Percentiles rank a stretch among this genome's conserved stretches.
Evolutionary conservation across 2,329 filamentous ascomycete species (phyloP).

Genomic region (Hymenoscyphus infarciens): DNA sequence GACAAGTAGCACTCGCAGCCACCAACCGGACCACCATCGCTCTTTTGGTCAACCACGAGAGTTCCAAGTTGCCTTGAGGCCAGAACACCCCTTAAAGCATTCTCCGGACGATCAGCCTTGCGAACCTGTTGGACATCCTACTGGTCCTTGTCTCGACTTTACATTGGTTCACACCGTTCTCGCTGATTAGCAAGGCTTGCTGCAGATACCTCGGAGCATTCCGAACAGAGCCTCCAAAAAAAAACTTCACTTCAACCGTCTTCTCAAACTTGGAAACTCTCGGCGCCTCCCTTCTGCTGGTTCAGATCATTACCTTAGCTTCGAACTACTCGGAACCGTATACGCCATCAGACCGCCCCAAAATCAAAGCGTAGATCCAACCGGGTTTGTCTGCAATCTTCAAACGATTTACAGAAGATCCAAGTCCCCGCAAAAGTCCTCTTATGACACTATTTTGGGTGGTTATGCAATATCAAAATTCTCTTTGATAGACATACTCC

Average conservation of each 20-base stretch:
- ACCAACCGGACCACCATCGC: slow-evolving; percentile 6
- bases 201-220: slow-evolving; percentile 22
- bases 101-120: slow-evolving; percentile 17
- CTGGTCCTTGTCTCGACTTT: slow-evolving; percentile 17
- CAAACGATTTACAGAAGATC: slow-evolving; percentile 20
- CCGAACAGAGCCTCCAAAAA: slow-evolving; percentile 24
- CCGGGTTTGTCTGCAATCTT: slow-evolving; percentile 17
- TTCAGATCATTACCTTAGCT: slow-evolving; percentile 14
- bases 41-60: slow-evolving; percentile 1
- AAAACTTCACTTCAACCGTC: slow-evolving; percentile 10
- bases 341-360: slow-evolving; percentile 17
- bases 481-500: slow-evolving; percentile 11
- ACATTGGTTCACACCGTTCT: slow-evolving; percentile 13
- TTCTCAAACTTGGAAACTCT: slow-evolving; percentile 16
- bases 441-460: slow-evolving; percentile 15
- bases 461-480: slow-evolving; percentile 16
- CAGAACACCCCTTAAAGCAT: slow-evolving; percentile 8
- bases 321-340: slow-evolving; percentile 12
- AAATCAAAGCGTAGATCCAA: slow-evolving; percentile 21
- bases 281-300: slow-evolving; percentile 18
- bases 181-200: slow-evolving; percentile 15
- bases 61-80: slow-evolving; percentile 13
- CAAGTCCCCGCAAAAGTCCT: slow-evolving; percentile 18
- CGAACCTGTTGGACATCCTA: slow-evolving; percentile 18
- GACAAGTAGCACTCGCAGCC: not conserved